phyloP scores from a whole-genome alignment of 2,329 filamentous ascomycete species.

The Colletotrichum cuscutae region DNA sequence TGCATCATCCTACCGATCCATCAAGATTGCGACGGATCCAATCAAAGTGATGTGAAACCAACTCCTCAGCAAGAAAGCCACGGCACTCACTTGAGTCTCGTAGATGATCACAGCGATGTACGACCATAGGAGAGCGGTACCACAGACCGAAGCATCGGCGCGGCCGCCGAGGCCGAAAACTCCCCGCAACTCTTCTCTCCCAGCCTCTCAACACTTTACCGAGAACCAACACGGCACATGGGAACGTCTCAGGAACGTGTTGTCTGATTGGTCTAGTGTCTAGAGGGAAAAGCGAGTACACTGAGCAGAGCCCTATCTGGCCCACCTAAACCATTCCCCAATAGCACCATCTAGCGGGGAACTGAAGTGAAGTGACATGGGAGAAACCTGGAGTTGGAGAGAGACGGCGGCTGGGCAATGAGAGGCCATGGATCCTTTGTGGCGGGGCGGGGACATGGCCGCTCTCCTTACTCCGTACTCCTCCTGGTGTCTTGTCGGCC shows the following conservation, averaged over 20 bases:
- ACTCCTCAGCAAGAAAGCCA: too few relatives aligned
- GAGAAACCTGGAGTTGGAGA: neutral
- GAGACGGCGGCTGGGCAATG: neutral
- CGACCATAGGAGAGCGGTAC: neutral
- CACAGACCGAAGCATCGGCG: slow-evolving; percentile 1
- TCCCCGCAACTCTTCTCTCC: neutral
- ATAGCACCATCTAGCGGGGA: neutral
- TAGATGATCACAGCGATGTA: neutral
- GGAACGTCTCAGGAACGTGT: neutral
- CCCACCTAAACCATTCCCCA: neutral
- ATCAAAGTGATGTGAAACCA: neutral
- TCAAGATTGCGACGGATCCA: neutral
- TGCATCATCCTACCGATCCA: too few relatives aligned
- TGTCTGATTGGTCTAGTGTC: neutral
- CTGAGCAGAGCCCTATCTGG: neutral
- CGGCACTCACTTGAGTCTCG: neutral
- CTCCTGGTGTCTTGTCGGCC: neutral
- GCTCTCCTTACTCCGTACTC: neutral
- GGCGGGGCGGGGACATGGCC: neutral
- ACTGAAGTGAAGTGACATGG: too few relatives aligned
- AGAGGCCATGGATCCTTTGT: neutral
- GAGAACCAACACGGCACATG: neutral
- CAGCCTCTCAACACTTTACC: slow-evolving; percentile 13
- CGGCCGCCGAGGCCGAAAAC: slow-evolving; percentile 23
- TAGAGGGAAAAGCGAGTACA: neutral